Percentiles rank a stretch among this genome's conserved stretches.
Conservation (phyloP, 2,329 filamentous ascomycete species). For the Fusarium marasasianum region DNA sequence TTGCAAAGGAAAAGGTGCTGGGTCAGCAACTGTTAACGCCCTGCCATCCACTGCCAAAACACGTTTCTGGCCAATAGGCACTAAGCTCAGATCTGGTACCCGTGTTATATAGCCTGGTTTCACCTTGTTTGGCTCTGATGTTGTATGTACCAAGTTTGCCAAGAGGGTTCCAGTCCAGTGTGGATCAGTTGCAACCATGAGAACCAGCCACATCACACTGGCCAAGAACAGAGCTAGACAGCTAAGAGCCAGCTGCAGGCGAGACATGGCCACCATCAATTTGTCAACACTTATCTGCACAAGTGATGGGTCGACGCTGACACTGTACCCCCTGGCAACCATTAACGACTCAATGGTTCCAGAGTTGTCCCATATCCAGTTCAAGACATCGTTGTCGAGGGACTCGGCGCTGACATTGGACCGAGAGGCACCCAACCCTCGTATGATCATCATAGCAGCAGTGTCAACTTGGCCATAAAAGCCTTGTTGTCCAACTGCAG, state of each 20-base stretch:
- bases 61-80: background rate
- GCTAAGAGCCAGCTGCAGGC: slow-evolving; percentile 15
- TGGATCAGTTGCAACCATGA: slow-evolving; percentile 10
- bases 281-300: slow-evolving; percentile 23
- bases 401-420: slow-evolving; percentile 24
- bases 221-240: slow-evolving; percentile 10
- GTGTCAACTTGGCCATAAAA: slow-evolving; percentile 35
- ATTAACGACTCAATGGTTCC: background rate
- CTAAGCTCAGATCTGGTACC: background rate
- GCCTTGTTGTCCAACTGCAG: no score
- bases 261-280: slow-evolving; percentile 27
- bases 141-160: slow-evolving; percentile 21
- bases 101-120: slow-evolving; percentile 21
- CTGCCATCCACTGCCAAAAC: background rate
- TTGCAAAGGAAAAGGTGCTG: background rate
- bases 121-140: background rate
- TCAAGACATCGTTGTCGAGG: slow-evolving; percentile 7
- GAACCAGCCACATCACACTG: background rate
- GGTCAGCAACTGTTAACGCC: background rate
- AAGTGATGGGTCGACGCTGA: slow-evolving; percentile 15
- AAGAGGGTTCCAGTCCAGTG: slow-evolving; percentile 26
- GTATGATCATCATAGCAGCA: slow-evolving; percentile 12
- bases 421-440: slow-evolving; percentile 11
- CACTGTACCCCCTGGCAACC: slow-evolving; percentile 8
- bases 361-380: background rate